Evolutionary conservation across 2,329 filamentous ascomycete species (phyloP), one percentile per base, ranked within the genome.

Genomic region (Ramularia endophylla): DNA sequence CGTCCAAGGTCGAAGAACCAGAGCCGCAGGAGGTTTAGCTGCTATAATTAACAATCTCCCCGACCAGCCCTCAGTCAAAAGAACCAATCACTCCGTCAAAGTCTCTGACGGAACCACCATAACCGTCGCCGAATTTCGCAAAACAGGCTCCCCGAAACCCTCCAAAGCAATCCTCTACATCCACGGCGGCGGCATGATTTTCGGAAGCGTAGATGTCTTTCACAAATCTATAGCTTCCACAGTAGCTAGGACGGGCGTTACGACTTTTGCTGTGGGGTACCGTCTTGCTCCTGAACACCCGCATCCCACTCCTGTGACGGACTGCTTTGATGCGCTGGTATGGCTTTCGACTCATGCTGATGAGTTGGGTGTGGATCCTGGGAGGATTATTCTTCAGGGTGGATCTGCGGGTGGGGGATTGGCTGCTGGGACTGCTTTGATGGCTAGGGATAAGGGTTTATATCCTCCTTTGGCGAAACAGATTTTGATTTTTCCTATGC

Each of bases 401-500:
- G 46, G 47, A 28, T 40, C 37, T 27, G 46, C 49, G 1, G 49
- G 49, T 17, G 51, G 50, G 12, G 46, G 32, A 8, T 27, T 52
- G 4, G 34, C 30, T 38, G 54, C 50, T n/a, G 54, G 41, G 4
- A 28, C 46, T 5, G 41, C 47, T 8, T 35, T 58, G 7, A 39
- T 52, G 33, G 54, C 54, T n/a, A 47, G 54, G 8, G 52, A 54
- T 30, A 41, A 47, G 17, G 35, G 35, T 3, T 30, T 56, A 8
- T 36, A 30, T 4, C 52, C 51, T 15, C 41, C 44, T 3, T 19
- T 56, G 3, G 37, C 38, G 5, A 56, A 53, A 37, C 63, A 70
- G 52, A 57, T 73, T 36, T 57, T 73, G 5, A 55, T 67, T 29
- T 66, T 65, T 37, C 67, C 66, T 12, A 72, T 72, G 69, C 55